Evolutionary conservation across 1,139 yeast genomes (phyloP), one percentile per base, ranked within the genome.

Genomic region (Magnusiomyces suaveolens): DNA sequence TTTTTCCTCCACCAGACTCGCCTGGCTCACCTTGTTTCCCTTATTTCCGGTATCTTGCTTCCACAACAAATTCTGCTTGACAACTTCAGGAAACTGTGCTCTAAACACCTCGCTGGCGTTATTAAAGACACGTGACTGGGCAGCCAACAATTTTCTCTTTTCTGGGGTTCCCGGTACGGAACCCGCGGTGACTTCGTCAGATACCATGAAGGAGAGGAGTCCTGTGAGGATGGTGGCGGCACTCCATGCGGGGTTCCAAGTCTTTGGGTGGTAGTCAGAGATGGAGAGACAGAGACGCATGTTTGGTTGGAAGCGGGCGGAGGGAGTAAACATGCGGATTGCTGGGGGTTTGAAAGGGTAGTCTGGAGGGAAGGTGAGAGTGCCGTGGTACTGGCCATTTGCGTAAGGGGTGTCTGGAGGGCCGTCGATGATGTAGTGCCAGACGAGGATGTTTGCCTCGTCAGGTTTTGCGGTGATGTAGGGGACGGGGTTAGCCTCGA

Each of bases 241-340:
- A 54, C 88, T 82, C 97, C 97, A 89, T 2, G 95, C 88, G 1
- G 97, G 96, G 68, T 89, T 88, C 97, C 97, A 89, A 0, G 86
- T 74, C 67, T 87, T 92, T 8, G 96, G 97, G 63, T 90, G 97
- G 69, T 82, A 89, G 67, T 90, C 97, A 63, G 92, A 83, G 83
- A 90, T 89, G 46, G 89, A 82, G 52, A 90, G 73, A 71, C 97
- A 90, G 50, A 90, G 75, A 50, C 96, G 74, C 6, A 88, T 80
- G 66, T 86, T 85, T 53, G 88, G 80, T 59, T 82, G 80, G 68
- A 90, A 87, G 48, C 95, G 74, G 2, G 88, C 87, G 21, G 52
- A 44, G 2, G 97, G 97, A 0, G 97, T 90, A 54, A 82, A 73
- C 90, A 90, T 89, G 53, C 87, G 77, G 56, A 90, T 90, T 24